Evolutionary conservation across 768 basidiomycete genomes (phyloP).

Genomic region (Phlebiopsis gigantea): DNA sequence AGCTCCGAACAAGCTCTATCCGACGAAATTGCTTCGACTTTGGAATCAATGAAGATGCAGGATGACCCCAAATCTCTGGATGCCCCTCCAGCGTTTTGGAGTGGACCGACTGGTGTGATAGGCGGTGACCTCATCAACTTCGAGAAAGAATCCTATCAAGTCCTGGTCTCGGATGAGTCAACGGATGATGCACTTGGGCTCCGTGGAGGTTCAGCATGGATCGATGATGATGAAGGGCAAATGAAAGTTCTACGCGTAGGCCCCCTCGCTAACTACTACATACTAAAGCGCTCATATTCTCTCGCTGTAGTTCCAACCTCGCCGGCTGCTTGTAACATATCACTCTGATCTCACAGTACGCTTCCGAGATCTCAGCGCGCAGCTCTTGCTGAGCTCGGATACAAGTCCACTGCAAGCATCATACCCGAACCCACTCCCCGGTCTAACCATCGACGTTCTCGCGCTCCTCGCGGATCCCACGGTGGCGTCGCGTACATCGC

Average conservation of each 20-base stretch:
- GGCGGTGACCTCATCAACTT: conserved; percentile 42
- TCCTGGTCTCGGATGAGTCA: conserved; percentile 25
- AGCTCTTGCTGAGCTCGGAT: conserved; percentile 46
- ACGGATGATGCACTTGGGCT: conserved; percentile 26
- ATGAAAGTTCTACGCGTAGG: conserved; percentile 53
- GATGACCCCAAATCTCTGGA: conserved; percentile 32
- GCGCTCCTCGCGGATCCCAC: conserved; percentile 41
- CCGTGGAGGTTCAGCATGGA: conserved; percentile 52
- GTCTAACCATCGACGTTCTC: conserved; percentile 56
- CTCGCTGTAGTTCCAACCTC: conserved; percentile 46
- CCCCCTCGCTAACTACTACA: background rate
- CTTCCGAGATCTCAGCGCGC: conserved; percentile 73
- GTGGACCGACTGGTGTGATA: conserved; percentile 33
- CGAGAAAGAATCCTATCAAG: conserved; percentile 42
- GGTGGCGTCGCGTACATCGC: conserved; percentile 26
- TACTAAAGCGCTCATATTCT: background rate
- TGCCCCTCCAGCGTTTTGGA: conserved; percentile 34
- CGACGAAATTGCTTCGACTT: conserved; percentile 36
- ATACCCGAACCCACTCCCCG: conserved; percentile 61
- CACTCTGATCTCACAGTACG: conserved; percentile 60
- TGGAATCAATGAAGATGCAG: conserved; percentile 33
- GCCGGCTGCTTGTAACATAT: conserved; percentile 58
- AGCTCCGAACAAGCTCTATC: conserved; percentile 18
- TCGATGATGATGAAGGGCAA: conserved; percentile 44
- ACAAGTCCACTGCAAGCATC: conserved; percentile 49